Percentiles rank a stretch among this genome's conserved stretches.
Conservation (phyloP, 129 eudicot genomes). For the Daucus carota region DH1_v3.0 NC_030385.2:43528001-43528500, state of each 20-base stretch:
- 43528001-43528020: conserved; percentile 85
- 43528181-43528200: conserved; percentile 51
- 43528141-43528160: conserved; percentile 61
- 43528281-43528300: conserved; percentile 75
- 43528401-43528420: conserved; percentile 68
- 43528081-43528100: conserved; percentile 70
- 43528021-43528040: conserved; percentile 72
- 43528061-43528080: conserved; percentile 54
- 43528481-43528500: conserved; percentile 69
- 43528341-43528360: conserved; percentile 87
- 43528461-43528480: conserved; percentile 90
- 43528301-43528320: conserved; percentile 84
- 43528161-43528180: conserved; percentile 65
- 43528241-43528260: conserved; percentile 76
- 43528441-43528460: conserved; percentile 66
- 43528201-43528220: conserved; percentile 75
- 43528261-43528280: conserved; percentile 72
- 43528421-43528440: conserved; percentile 66
- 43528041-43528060: conserved; percentile 60
- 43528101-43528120: conserved; percentile 82
- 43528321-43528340: conserved; percentile 72
- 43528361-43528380: conserved; percentile 62
- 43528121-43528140: conserved; percentile 63
- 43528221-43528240: conserved; percentile 80
- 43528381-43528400: conserved; percentile 58